Percentiles rank a stretch among this genome's conserved stretches.
phyloP scores from a whole-genome alignment of 306 rosid genomes.

The Vigna angularis region DNA sequence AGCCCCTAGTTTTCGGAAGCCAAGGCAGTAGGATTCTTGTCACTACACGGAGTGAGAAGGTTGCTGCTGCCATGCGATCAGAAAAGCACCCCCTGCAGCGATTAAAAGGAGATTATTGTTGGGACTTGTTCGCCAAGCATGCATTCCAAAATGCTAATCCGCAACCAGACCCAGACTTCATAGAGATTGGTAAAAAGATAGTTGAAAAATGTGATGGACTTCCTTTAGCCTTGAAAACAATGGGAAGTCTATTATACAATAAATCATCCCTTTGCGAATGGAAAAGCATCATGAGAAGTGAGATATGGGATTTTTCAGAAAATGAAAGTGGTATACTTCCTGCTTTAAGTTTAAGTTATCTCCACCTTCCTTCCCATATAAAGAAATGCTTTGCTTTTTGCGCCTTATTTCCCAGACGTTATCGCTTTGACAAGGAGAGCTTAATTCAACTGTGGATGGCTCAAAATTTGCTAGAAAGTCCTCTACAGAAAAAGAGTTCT shows the following conservation, averaged over 20 bases:
- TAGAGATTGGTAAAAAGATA: neutral
- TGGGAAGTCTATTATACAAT: neutral
- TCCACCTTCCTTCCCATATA: neutral
- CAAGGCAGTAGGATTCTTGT: too few species aligned
- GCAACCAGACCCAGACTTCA: neutral
- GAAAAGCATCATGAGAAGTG: neutral
- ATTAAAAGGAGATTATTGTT: neutral
- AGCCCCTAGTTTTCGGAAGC: too few species aligned
- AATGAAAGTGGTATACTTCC: neutral
- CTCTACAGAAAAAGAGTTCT: neutral
- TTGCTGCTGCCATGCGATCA: neutral
- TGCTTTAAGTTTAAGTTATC: neutral
- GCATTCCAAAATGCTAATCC: neutral
- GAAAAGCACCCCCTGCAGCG: too few species aligned
- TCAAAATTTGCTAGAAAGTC: neutral
- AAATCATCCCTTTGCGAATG: neutral
- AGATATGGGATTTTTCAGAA: neutral
- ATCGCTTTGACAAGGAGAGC: neutral
- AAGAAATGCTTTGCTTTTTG: neutral
- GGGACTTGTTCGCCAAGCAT: neutral
- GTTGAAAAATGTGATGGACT: neutral
- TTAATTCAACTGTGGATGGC: neutral
- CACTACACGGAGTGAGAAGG: too few species aligned
- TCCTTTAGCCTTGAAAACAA: neutral
- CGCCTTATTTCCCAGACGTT: neutral